Conservation (phyloP, 495 filamentous ascomycete species). For the Peziza echinospora region DNA sequence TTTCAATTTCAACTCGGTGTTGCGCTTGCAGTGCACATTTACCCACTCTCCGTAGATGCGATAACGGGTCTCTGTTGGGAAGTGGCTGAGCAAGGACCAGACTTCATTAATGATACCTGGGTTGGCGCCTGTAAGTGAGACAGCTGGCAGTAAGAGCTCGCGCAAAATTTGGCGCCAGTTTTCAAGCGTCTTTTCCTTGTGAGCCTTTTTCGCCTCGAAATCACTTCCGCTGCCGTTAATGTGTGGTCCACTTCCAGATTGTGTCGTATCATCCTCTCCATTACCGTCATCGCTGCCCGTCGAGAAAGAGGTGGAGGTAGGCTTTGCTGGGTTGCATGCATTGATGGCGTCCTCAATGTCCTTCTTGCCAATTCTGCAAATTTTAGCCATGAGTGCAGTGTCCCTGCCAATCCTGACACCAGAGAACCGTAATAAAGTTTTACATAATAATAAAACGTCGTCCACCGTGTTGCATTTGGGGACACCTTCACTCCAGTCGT, state of each 20-base stretch:
- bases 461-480: constrained; percentile 77
- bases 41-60: constrained; percentile 88
- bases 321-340: background rate
- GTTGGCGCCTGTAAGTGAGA: constrained; percentile 66
- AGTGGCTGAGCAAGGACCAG: constrained; percentile 57
- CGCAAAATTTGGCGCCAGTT: constrained; percentile 69
- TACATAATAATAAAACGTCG: constrained; percentile 73
- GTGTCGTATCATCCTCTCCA: constrained; percentile 24
- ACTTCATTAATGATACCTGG: constrained; percentile 65
- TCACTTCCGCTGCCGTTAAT: constrained; percentile 1
- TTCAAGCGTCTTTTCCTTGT: constrained; percentile 31
- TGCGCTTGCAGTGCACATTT: constrained; percentile 38
- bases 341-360: constrained; percentile 40
- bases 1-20: constrained; percentile 52
- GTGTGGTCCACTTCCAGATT: constrained; percentile 8
- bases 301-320: background rate
- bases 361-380: constrained; percentile 58
- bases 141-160: constrained; percentile 57
- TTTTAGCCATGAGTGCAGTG: constrained; percentile 47
- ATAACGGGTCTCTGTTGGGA: constrained; percentile 56
- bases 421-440: constrained; percentile 59
- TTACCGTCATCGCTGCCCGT: background rate
- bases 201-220: background rate
- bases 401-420: constrained; percentile 81
- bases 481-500: constrained; percentile 86